Evolutionary conservation across 2,329 filamentous ascomycete species (phyloP).

Genomic region (Fusarium avenaceum): DNA sequence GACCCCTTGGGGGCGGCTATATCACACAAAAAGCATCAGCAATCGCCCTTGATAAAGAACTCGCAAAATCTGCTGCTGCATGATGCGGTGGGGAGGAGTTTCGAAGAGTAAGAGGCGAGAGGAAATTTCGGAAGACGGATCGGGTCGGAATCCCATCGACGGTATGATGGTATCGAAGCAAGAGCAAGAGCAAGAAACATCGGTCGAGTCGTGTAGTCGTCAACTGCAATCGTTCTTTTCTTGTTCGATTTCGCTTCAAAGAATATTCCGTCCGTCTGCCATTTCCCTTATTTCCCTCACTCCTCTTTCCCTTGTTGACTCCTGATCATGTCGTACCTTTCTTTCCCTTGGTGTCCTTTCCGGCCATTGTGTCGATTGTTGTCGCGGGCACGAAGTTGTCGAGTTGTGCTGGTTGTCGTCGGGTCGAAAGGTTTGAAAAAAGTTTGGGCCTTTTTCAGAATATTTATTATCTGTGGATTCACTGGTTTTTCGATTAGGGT

Average conservation of each 20-base stretch:
- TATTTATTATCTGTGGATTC: slow-evolving; percentile 9
- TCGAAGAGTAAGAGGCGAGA: slow-evolving; percentile 19
- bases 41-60: slow-evolving; percentile 77
- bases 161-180: slow-evolving; percentile 17
- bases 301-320: slow-evolving; percentile 23
- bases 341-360: slow-evolving; percentile 58
- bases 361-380: slow-evolving; percentile 52
- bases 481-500: slow-evolving; percentile 40
- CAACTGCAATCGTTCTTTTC: slow-evolving; percentile 26
- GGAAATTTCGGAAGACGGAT: slow-evolving; percentile 16
- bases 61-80: slow-evolving; percentile 83
- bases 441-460: slow-evolving; percentile 6
- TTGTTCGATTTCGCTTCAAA: slow-evolving; percentile 31
- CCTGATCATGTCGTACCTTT: slow-evolving; percentile 62
- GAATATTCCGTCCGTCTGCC: slow-evolving; percentile 6
- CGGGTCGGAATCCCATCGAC: slow-evolving; percentile 21
- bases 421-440: slow-evolving; percentile 42
- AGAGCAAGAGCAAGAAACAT: neutral
- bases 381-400: slow-evolving; percentile 46
- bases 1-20: slow-evolving; percentile 73
- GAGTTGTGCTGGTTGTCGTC: slow-evolving; percentile 48
- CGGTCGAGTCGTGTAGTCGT: slow-evolving; percentile 22
- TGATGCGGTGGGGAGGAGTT: slow-evolving; percentile 60
- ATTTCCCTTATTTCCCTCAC: slow-evolving; percentile 8
- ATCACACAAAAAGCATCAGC: slow-evolving; percentile 72